A percentile compares a stretch with the other conserved stretches of the same genome.
phyloP scores from a whole-genome alignment of 2,329 filamentous ascomycete species.

The Lachnellula cervina region DNA sequence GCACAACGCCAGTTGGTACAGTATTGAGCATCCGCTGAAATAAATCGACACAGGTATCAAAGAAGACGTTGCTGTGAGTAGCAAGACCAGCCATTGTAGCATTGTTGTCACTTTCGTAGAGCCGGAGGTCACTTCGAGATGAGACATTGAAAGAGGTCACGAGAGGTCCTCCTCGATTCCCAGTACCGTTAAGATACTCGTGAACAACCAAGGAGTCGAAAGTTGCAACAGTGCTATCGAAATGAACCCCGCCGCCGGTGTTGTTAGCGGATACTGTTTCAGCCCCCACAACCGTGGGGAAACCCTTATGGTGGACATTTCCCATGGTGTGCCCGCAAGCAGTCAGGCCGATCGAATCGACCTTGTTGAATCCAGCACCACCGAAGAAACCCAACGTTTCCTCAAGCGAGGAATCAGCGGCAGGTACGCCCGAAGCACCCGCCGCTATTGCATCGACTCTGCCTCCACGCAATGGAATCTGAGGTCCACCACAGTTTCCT shows the following conservation, averaged over 20 bases:
- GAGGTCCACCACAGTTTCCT: slow-evolving; percentile 52
- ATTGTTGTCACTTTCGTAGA: slow-evolving; percentile 52
- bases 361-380: slow-evolving; percentile 49
- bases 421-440: slow-evolving; percentile 47
- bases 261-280: slow-evolving; percentile 35
- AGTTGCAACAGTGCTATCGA: slow-evolving; percentile 44
- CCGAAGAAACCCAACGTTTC: slow-evolving; percentile 50
- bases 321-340: slow-evolving; percentile 59
- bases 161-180: slow-evolving; percentile 43
- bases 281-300: slow-evolving; percentile 46
- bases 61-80: slow-evolving; percentile 39
- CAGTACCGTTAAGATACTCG: slow-evolving; percentile 46
- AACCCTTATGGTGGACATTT: slow-evolving; percentile 49
- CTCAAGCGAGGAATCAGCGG: slow-evolving; percentile 47
- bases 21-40: slow-evolving; percentile 56
- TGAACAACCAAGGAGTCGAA: slow-evolving; percentile 52
- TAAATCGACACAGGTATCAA: slow-evolving; percentile 43
- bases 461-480: slow-evolving; percentile 47
- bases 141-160: slow-evolving; percentile 44
- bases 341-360: slow-evolving; percentile 54
- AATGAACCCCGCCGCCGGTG: slow-evolving; percentile 33
- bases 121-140: slow-evolving; percentile 48
- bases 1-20: slow-evolving; percentile 45
- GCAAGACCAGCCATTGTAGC: slow-evolving; percentile 46
- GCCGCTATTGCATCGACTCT: slow-evolving; percentile 46